phyloP scores from a whole-genome alignment of 805 yeast genomes.

The Cyberlindnera euphorbiiphila region DNA sequence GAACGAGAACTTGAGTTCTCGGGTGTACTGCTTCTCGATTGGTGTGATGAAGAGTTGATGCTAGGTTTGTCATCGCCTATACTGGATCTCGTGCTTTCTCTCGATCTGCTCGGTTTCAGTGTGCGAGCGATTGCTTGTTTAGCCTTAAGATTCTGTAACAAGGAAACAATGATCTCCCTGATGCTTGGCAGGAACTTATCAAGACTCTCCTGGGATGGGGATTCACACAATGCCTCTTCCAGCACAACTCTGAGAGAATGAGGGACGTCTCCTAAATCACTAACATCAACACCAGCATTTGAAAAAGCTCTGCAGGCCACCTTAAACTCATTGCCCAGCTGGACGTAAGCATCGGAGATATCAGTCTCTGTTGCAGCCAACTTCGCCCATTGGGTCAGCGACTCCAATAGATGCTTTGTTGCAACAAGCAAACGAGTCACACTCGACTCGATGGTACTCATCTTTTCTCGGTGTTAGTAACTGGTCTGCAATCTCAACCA shows the following conservation, averaged over 20 bases:
- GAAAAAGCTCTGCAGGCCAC: slow-evolving; percentile 78
- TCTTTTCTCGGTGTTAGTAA: slow-evolving; percentile 11
- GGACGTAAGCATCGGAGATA: slow-evolving; percentile 89
- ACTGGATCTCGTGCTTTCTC: slow-evolving; percentile 18
- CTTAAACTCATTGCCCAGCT: slow-evolving; percentile 89
- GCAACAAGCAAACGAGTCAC: slow-evolving; percentile 78
- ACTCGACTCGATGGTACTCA: slow-evolving; percentile 68
- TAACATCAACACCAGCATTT: slow-evolving; percentile 72
- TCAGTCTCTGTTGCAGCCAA: slow-evolving; percentile 73
- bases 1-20: slow-evolving; percentile 2
- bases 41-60: slow-evolving; percentile 2
- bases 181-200: slow-evolving; percentile 81
- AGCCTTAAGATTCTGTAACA: slow-evolving; percentile 73
- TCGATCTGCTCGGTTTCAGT: slow-evolving; percentile 28
- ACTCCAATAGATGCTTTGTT: slow-evolving; percentile 83
- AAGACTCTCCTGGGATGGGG: slow-evolving; percentile 77
- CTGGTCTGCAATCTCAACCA: background rate
- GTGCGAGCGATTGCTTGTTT: slow-evolving; percentile 62
- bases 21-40: slow-evolving; percentile 8
- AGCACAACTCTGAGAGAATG: slow-evolving; percentile 69
- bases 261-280: slow-evolving; percentile 90
- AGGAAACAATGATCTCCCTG: slow-evolving; percentile 76
- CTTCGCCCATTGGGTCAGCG: slow-evolving; percentile 86
- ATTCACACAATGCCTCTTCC: slow-evolving; percentile 81
- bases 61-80: slow-evolving; percentile 15